Conservation (phyloP, 441 rosid genomes). For the Pelargonium hybrid region DNA sequence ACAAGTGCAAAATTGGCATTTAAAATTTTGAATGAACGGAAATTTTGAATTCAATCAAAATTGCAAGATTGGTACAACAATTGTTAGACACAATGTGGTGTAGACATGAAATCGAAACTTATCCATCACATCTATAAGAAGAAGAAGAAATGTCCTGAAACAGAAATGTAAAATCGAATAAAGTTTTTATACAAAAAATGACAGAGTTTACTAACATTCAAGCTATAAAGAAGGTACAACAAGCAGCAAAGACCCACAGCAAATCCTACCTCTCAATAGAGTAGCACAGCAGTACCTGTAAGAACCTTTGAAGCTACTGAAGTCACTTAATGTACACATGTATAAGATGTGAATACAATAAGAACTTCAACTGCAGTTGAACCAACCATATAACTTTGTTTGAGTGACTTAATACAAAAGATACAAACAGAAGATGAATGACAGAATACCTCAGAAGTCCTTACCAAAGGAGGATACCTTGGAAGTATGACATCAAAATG, state of each 20-base stretch:
- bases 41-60: neutral
- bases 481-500: conserved; percentile 6
- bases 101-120: neutral
- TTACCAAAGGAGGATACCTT: conserved; percentile 19
- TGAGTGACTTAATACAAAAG: conserved; percentile 14
- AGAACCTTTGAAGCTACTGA: conserved; percentile 42
- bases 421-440: conserved; percentile 20
- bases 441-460: conserved; percentile 20
- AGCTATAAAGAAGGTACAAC: conserved; percentile 37
- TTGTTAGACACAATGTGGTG: neutral
- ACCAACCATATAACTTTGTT: conserved; percentile 13
- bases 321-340: conserved; percentile 22
- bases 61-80: neutral
- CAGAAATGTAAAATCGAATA: conserved; percentile 19
- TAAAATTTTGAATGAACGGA: neutral
- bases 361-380: conserved; percentile 19
- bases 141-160: conserved; percentile 7
- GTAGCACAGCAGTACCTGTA: conserved; percentile 48
- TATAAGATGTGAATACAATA: conserved; percentile 19
- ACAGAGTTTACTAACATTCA: conserved; percentile 38
- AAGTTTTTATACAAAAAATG: conserved; percentile 23
- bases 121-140: neutral
- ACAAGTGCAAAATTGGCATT: neutral
- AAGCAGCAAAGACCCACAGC: conserved; percentile 49
- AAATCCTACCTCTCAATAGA: conserved; percentile 49